phyloP scores from a whole-genome alignment of 2,329 filamentous ascomycete genomes.

The Paracamarosporium sp. region DNA sequence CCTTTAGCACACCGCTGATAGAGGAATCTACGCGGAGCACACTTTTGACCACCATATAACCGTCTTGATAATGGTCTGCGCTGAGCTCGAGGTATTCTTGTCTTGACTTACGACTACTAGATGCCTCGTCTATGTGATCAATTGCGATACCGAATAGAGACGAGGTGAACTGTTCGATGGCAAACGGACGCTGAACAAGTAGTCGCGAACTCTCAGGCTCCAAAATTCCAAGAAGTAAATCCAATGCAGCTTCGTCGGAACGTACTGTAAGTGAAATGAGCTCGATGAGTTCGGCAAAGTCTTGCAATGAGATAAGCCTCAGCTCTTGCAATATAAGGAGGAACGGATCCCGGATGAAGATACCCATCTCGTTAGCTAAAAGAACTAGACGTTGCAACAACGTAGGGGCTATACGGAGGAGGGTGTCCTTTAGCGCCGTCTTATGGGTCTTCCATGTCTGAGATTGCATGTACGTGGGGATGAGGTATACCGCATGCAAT shows the following conservation, averaged over 20 bases:
- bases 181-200: constrained; percentile 28
- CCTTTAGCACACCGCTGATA: constrained; percentile 18
- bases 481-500: constrained; percentile 20
- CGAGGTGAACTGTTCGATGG: constrained; percentile 38
- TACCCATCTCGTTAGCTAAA: constrained; percentile 27
- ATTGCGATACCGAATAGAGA: constrained; percentile 48
- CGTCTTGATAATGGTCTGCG: constrained; percentile 15
- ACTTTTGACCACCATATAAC: constrained; percentile 20
- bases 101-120: constrained; percentile 14
- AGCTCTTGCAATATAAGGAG: constrained; percentile 30
- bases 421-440: constrained; percentile 17
- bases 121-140: constrained; percentile 50
- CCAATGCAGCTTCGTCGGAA: constrained; percentile 38
- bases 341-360: constrained; percentile 37
- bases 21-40: constrained; percentile 25
- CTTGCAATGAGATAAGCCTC: constrained; percentile 27
- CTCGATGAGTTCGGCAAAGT: constrained; percentile 40
- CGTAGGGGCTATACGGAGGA: constrained; percentile 17
- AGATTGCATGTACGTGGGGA: constrained; percentile 22
- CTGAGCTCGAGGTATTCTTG: constrained; percentile 17
- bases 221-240: constrained; percentile 42
- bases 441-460: constrained; percentile 24
- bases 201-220: constrained; percentile 41
- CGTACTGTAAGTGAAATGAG: constrained; percentile 39
- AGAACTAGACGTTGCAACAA: constrained; percentile 28